Conservation (phyloP, 164 flowering plant species). For the Tetrastigma voinierianum region DNA sequence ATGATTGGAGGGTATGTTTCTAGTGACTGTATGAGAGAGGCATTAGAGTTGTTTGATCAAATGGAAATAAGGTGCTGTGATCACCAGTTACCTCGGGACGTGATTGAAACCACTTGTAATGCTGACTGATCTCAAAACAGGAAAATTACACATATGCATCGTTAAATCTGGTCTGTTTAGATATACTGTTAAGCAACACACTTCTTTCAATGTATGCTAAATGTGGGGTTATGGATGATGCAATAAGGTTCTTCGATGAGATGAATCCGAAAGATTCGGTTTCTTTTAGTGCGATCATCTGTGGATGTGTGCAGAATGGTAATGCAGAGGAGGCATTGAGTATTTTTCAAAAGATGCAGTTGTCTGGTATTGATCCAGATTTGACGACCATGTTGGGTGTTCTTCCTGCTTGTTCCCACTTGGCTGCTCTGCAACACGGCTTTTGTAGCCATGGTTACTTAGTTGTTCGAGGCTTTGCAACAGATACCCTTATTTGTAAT, state of each 20-base stretch:
- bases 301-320: conserved; percentile 63
- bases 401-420: conserved; percentile 65
- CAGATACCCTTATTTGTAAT: conserved; percentile 47
- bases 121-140: conserved; percentile 36
- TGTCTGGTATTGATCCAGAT: conserved; percentile 42
- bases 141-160: conserved; percentile 47
- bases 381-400: conserved; percentile 58
- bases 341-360: conserved; percentile 47
- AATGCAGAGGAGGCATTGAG: conserved; percentile 46
- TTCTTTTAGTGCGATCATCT: conserved; percentile 59
- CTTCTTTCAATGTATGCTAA: conserved; percentile 70
- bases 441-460: conserved; percentile 46
- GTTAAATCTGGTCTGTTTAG: conserved; percentile 32
- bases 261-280: conserved; percentile 50
- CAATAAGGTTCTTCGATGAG: conserved; percentile 40
- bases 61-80: conserved; percentile 31
- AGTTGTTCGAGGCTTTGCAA: conserved; percentile 36
- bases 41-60: conserved; percentile 36
- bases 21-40: conserved; percentile 41
- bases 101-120: conserved; percentile 60
- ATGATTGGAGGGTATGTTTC: conserved; percentile 58
- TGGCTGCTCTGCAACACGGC: conserved; percentile 54
- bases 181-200: conserved; percentile 53
- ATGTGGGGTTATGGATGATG: conserved; percentile 48
- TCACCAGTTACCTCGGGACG: conserved; percentile 44